Conservation (phyloP, 345 rosid genomes). For the Erodium maritimum region DNA sequence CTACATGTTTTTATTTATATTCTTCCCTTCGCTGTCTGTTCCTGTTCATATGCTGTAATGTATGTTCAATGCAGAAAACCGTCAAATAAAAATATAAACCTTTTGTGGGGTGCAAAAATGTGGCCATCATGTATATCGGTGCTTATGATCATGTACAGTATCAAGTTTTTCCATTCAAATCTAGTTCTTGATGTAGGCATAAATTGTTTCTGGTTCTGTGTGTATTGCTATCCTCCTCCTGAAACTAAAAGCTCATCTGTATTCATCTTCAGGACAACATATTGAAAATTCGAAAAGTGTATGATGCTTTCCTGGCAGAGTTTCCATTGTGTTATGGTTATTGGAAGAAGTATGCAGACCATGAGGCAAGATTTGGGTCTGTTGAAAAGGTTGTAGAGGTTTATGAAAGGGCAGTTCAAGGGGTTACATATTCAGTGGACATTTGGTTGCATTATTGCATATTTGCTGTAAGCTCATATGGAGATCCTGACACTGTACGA, state of each 20-base stretch:
- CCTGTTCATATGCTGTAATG: not conserved
- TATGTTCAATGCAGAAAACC: no score
- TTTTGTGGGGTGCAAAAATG: no score
- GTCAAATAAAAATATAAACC: no score
- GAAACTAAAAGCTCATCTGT: slow-evolving; percentile 12
- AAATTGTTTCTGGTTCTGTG: no score
- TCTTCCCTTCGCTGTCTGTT: no score
- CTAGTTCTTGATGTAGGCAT: no score
- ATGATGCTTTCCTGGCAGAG: slow-evolving; percentile 86
- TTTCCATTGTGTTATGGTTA: slow-evolving; percentile 96
- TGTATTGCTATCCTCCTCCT: not conserved
- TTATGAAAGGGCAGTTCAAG: slow-evolving; percentile 84
- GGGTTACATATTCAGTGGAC: slow-evolving; percentile 95
- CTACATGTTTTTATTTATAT: not conserved
- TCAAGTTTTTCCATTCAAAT: no score
- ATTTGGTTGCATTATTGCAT: slow-evolving; percentile 89
- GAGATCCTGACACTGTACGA: slow-evolving; percentile 87
- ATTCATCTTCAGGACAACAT: slow-evolving; percentile 56
- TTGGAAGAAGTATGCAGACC: slow-evolving; percentile 98
- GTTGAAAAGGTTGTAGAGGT: slow-evolving; percentile 95
- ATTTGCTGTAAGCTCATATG: slow-evolving; percentile 72
- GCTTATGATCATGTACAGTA: no score
- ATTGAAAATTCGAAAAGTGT: slow-evolving; percentile 65
- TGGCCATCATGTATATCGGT: no score
- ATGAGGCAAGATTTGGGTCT: slow-evolving; percentile 75